A percentile compares a stretch with the other conserved stretches of the same genome.
Evolutionary conservation across 148 eudicot genomes (phyloP).

Genomic region (Mesembryanthemum crystallinum): DNA sequence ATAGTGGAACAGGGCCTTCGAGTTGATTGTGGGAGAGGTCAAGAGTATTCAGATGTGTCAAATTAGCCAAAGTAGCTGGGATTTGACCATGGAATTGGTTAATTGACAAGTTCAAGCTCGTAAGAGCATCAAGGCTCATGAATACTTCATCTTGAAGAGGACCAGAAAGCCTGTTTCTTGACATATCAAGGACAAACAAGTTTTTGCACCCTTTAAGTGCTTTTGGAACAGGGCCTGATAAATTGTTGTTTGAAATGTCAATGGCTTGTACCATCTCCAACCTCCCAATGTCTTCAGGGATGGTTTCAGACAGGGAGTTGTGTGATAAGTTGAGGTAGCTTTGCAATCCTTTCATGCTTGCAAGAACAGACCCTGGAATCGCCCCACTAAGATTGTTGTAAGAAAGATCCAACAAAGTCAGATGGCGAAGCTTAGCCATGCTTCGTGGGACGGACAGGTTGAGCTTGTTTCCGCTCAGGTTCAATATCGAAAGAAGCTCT

Average conservation of each 20-base stretch:
- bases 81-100: constrained; percentile 59
- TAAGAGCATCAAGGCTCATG: constrained; percentile 32
- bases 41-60: constrained; percentile 42
- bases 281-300: constrained; percentile 64
- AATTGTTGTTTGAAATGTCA: constrained; percentile 68
- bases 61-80: constrained; percentile 49
- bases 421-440: constrained; percentile 41
- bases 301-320: constrained; percentile 47
- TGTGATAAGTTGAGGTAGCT: constrained; percentile 55
- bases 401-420: constrained; percentile 63
- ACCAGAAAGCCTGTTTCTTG: constrained; percentile 59
- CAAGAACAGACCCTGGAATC: constrained; percentile 47
- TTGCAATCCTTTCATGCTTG: constrained; percentile 61
- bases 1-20: constrained; percentile 69
- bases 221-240: constrained; percentile 61
- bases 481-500: constrained; percentile 52
- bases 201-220: constrained; percentile 64
- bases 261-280: constrained; percentile 77
- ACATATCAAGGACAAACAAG: constrained; percentile 58
- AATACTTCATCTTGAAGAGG: constrained; percentile 38
- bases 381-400: constrained; percentile 57
- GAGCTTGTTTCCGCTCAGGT: constrained; percentile 67
- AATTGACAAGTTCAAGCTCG: constrained; percentile 58
- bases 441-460: constrained; percentile 53
- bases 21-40: constrained; percentile 82